Percentiles rank a stretch among this genome's conserved stretches.
phyloP scores from a whole-genome alignment of 78 protist genomes.

The slime mould (Dictyostelium discoideum) region DNA sequence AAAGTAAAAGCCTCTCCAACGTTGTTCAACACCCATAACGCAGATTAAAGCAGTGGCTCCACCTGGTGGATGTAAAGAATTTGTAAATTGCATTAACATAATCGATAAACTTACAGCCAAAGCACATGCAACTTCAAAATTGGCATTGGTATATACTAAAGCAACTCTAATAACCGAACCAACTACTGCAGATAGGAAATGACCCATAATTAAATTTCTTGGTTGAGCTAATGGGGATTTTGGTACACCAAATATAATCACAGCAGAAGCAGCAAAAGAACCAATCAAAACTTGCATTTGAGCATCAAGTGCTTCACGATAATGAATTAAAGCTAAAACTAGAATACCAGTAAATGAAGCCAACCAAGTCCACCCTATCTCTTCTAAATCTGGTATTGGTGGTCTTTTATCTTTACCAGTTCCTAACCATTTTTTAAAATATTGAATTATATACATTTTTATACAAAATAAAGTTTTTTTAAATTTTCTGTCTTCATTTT shows the following conservation, averaged over 20 bases:
- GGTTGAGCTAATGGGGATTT: conserved; percentile 83
- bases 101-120: conserved; percentile 49
- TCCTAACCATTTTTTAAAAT: background rate
- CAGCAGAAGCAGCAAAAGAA: conserved; percentile 84
- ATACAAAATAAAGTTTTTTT: too few species aligned
- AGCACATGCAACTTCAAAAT: background rate
- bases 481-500: too few species aligned
- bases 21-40: background rate
- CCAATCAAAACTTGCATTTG: conserved; percentile 56
- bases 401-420: background rate
- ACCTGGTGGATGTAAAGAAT: conserved; percentile 83
- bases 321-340: conserved; percentile 27
- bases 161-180: conserved; percentile 53
- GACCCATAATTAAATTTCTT: conserved; percentile 73
- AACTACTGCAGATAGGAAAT: conserved; percentile 58
- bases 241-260: conserved; percentile 59
- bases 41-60: conserved; percentile 83
- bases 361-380: conserved; percentile 27
- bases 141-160: background rate
- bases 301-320: background rate
- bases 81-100: conserved; percentile 47
- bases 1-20: conserved; percentile 30
- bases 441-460: background rate
- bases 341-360: conserved; percentile 35
- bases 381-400: background rate